Percentiles rank a stretch among this genome's conserved stretches.
These are phyloP conservation scores for Aristolochia fimbriata DNA, from an alignment of 164 flowering plant species.

Conservation along the genomic window DNA sequence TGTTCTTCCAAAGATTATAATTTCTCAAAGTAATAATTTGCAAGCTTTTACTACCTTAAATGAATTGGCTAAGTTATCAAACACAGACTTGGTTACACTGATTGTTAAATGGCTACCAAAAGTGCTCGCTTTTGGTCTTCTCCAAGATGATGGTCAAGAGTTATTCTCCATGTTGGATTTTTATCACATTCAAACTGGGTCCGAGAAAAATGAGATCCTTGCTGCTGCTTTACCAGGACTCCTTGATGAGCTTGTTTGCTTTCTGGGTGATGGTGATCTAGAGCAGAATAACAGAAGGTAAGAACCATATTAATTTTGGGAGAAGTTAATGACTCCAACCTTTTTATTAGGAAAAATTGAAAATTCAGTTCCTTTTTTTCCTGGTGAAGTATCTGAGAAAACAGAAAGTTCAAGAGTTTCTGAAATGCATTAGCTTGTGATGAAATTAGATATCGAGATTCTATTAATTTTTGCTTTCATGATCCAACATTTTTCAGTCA, in stretches of 20 bases:
- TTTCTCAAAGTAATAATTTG: slow-evolving; percentile 51
- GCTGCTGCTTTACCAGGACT: slow-evolving; percentile 97
- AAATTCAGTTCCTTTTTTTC: no score
- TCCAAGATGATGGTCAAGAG: slow-evolving; percentile 48
- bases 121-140: slow-evolving; percentile 92
- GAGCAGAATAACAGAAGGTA: slow-evolving; percentile 64
- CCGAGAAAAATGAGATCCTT: slow-evolving; percentile 79
- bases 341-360: no score
- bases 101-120: slow-evolving; percentile 80
- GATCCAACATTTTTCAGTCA: no score
- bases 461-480: no score
- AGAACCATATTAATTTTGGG: not conserved
- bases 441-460: no score
- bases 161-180: slow-evolving; percentile 65
- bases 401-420: no score
- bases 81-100: slow-evolving; percentile 64
- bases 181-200: slow-evolving; percentile 79
- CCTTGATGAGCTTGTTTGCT: slow-evolving; percentile 92
- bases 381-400: no score
- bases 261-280: slow-evolving; percentile 48
- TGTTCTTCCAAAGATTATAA: slow-evolving; percentile 91
- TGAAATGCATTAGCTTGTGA: no score
- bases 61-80: slow-evolving; percentile 62
- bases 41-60: slow-evolving; percentile 43
- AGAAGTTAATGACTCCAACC: no score